phyloP scores from a whole-genome alignment of 208 protist genomes.

The Phytomonas sp. region DNA sequence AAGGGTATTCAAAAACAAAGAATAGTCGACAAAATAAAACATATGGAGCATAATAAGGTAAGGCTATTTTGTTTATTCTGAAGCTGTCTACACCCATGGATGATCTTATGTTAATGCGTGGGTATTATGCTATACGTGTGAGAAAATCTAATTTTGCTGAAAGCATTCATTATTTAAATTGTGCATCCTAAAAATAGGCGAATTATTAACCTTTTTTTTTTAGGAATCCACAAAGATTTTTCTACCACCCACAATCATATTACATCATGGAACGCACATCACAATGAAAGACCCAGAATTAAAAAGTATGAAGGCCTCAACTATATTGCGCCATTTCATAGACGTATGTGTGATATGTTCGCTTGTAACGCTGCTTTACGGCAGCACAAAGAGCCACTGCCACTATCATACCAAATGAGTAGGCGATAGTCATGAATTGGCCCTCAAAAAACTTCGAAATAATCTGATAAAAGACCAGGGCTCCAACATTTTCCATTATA shows the following conservation, averaged over 20 bases:
- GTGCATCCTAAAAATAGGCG: too few relatives aligned
- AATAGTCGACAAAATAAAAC: background rate
- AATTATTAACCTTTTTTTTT: too few relatives aligned
- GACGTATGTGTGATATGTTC: slow-evolving; percentile 58
- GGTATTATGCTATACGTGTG: background rate
- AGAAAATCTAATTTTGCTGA: too few relatives aligned
- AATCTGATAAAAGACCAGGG: slow-evolving; percentile 75
- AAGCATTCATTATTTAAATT: slow-evolving; percentile 3
- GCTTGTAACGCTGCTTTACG: slow-evolving; percentile 79
- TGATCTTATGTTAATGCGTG: background rate
- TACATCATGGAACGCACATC: background rate
- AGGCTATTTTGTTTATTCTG: background rate
- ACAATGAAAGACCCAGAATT: background rate
- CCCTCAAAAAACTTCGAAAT: slow-evolving; percentile 58
- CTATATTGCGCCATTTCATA: slow-evolving; percentile 19
- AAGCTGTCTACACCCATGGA: background rate
- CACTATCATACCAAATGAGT: slow-evolving; percentile 78
- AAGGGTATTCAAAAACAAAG: background rate
- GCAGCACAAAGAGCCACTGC: slow-evolving; percentile 50
- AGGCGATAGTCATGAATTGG: slow-evolving; percentile 76
- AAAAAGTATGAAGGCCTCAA: background rate
- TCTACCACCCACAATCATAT: background rate
- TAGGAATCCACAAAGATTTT: too few relatives aligned
- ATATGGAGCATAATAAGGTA: background rate
- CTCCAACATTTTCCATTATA: slow-evolving; percentile 76